phyloP scores from a whole-genome alignment of 1,284 basidiomycete species.

The Trichosporon asahii region DNA sequence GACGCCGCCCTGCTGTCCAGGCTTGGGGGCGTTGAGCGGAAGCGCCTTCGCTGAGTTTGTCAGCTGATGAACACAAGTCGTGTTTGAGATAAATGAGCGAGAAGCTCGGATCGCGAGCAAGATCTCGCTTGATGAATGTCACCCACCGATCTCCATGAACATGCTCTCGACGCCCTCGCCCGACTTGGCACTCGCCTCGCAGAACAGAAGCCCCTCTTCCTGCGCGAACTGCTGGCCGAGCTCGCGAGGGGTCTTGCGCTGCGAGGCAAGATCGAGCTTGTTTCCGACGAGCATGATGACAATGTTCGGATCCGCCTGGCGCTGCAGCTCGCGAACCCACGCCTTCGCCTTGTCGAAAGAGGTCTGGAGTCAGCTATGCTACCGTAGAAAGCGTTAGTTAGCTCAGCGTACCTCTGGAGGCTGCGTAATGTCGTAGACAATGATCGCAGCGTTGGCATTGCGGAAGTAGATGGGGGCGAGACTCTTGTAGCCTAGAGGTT shows the following conservation, averaged over 20 bases:
- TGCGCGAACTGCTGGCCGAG: conserved; percentile 90
- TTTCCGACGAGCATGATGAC: conserved; percentile 94
- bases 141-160: conserved; percentile 69
- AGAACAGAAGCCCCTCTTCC: conserved; percentile 92
- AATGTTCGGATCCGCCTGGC: conserved; percentile 95
- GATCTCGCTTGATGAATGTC: neutral
- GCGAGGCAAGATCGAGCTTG: conserved; percentile 80
- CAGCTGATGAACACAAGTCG: neutral
- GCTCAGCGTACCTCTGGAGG: conserved; percentile 34
- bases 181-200: conserved; percentile 91
- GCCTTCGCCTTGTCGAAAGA: conserved; percentile 92
- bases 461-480: conserved; percentile 94
- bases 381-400: neutral
- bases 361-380: conserved; percentile 36
- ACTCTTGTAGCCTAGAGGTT: conserved; percentile 47
- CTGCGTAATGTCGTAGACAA: conserved; percentile 90
- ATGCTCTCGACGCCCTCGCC: conserved; percentile 85
- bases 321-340: conserved; percentile 95
- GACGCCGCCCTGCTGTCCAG: conserved; percentile 31
- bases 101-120: neutral
- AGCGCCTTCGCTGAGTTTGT: conserved; percentile 42
- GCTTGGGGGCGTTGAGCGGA: conserved; percentile 37
- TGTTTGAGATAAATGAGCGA: neutral
- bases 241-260: conserved; percentile 68
- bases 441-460: conserved; percentile 96